These are phyloP conservation scores for Grifola frondosa DNA, from an alignment of 1,284 basidiomycete genomes.

Conservation along the genomic window DNA sequence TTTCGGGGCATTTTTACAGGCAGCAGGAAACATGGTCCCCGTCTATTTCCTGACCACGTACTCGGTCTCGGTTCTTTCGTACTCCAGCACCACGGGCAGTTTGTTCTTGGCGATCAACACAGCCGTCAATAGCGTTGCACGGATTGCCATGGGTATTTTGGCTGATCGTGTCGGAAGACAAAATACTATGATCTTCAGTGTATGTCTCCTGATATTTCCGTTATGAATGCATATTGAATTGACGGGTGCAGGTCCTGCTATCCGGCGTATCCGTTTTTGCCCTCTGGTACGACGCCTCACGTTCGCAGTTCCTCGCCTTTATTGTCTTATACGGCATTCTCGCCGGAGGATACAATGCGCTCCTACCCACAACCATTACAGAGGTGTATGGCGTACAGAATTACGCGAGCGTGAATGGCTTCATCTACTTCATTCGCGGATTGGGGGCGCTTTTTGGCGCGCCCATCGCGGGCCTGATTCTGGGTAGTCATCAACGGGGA, in stretches of 20 bases:
- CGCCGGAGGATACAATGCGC: slow-evolving; percentile 44
- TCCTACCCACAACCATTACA: slow-evolving; percentile 43
- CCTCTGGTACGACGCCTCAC: slow-evolving; percentile 41
- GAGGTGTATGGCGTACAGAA: slow-evolving; percentile 44
- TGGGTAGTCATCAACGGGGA: slow-evolving; percentile 37
- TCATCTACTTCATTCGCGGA: slow-evolving; percentile 43
- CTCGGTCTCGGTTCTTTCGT: slow-evolving; percentile 39
- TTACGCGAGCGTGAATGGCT: slow-evolving; percentile 41
- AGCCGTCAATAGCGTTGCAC: slow-evolving; percentile 43
- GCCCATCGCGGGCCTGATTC: slow-evolving; percentile 41
- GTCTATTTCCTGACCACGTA: slow-evolving; percentile 45
- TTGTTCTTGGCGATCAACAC: slow-evolving; percentile 43
- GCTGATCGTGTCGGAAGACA: slow-evolving; percentile 45
- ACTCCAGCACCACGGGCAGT: slow-evolving; percentile 39
- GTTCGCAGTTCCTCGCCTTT: slow-evolving; percentile 38
- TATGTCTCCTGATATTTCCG: slow-evolving; percentile 18
- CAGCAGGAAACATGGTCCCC: slow-evolving; percentile 46
- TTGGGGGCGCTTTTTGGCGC: slow-evolving; percentile 41
- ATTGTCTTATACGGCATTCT: slow-evolving; percentile 40
- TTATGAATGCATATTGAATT: background rate
- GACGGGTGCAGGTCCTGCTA: slow-evolving; percentile 34
- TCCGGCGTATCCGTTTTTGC: slow-evolving; percentile 43
- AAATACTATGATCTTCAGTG: slow-evolving; percentile 44
- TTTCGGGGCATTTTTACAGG: slow-evolving; percentile 42
- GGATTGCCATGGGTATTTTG: slow-evolving; percentile 41